Base-by-base conservation (phyloP, 2,329 filamentous ascomycete genomes). In the Neopestalotiopsis sp. region DNA sequence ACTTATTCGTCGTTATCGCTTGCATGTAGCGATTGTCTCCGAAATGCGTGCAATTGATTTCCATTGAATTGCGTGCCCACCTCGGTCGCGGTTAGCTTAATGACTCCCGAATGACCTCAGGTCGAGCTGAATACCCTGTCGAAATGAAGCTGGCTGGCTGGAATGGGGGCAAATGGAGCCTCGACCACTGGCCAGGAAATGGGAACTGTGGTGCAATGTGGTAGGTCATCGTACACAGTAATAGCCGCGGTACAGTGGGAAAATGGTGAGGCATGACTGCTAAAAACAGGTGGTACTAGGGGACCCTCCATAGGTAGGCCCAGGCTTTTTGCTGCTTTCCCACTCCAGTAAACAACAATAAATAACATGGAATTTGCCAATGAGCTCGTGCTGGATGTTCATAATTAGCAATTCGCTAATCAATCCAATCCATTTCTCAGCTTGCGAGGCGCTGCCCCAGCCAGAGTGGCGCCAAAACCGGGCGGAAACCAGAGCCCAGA, bases 391-490 rank as follows among this genome's bases (percentile, higher is more conserved):
- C 45, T 52, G 45, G 45, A 52, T 52, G n/a, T n/a, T 52, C 45
- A 52, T 52, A 52, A 52, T 52, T 52, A 52, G 45, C 45, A 52
- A 52, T 52, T 38, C 45, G 45, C 45, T 52, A n/a, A 52, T 52
- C 45, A 52, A 10, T 52, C 2, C 34, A 38, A 28, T 10, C 34
- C 45, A 52, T 52, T 28, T 28, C 24, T 28, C 45, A 52, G 45
- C 45, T 52, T 52, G 45, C 45, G 45, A 52, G 45, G 5, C 14
- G 34, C 34, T 38, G 34, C 34, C 34, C 34, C 34, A 38, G 34
- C 34, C 34, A 38, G 24, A 38, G 34, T 38, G 34, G 34, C 34
- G 34, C 45, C 45, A n/a, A n/a, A 6, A 28, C 24, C 24, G 24
- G 24, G 24, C 24, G 24, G 42, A n/a, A 14, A 49, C 42, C 42